Evolutionary conservation across 2,329 filamentous ascomycete species (phyloP).

Genomic region (Pseudogymnoascus sp.): DNA sequence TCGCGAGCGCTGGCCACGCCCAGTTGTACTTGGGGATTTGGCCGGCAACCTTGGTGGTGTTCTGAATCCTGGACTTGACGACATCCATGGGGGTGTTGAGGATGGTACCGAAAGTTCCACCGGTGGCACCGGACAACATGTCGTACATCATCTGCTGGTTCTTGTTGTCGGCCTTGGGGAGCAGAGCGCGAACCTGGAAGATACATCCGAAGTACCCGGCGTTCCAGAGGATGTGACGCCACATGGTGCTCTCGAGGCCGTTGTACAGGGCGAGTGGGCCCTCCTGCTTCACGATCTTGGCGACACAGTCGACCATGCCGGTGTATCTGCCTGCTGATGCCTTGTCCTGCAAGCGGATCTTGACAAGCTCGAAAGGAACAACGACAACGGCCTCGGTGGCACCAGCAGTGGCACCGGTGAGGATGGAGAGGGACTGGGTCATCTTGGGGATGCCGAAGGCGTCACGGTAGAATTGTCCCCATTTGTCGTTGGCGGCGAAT

Average conservation of each 20-base stretch:
- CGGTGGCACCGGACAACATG: constrained; percentile 74
- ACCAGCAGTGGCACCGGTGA: constrained; percentile 90
- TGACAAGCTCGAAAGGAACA: constrained; percentile 95
- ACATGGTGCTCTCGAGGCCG: constrained; percentile 91
- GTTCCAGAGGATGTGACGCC: constrained; percentile 93
- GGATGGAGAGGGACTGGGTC: constrained; percentile 82
- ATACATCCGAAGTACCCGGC: constrained; percentile 97
- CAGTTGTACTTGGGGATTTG: constrained; percentile 93
- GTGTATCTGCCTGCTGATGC: constrained; percentile 83
- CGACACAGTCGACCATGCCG: constrained; percentile 71
- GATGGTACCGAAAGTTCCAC: constrained; percentile 84
- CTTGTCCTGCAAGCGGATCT: constrained; percentile 95
- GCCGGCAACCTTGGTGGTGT: constrained; percentile 77
- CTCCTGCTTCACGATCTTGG: constrained; percentile 76
- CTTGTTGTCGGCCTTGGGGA: constrained; percentile 78
- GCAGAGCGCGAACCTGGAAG: constrained; percentile 82
- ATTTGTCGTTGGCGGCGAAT: constrained; percentile 97
- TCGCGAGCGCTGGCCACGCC: constrained; percentile 82
- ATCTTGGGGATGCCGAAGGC: constrained; percentile 78
- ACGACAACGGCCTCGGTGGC: constrained; percentile 96
- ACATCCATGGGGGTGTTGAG: constrained; percentile 96
- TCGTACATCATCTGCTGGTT: constrained; percentile 77
- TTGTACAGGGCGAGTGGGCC: constrained; percentile 88
- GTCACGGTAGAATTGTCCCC: constrained; percentile 89
- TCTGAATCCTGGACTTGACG: constrained; percentile 97